phyloP scores from a whole-genome alignment of 1,284 basidiomycete genomes.

The Melampsora occidentalis region DNA sequence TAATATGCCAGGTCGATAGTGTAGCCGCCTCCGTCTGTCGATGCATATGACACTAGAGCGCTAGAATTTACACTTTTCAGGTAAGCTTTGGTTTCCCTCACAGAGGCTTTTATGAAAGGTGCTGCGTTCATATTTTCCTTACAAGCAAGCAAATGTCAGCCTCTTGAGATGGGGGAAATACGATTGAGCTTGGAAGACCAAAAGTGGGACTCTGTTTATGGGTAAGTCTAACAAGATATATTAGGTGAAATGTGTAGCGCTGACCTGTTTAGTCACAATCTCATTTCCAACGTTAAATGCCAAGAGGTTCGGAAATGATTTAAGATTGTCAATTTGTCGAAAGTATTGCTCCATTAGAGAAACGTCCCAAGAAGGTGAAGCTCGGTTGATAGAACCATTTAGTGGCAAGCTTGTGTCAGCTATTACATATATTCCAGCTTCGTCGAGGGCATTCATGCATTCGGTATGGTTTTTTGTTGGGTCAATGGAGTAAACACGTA shows the following conservation, averaged over 20 bases:
- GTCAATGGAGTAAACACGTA: conserved; percentile 64
- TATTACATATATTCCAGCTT: conserved; percentile 83
- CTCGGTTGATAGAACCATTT: conserved; percentile 80
- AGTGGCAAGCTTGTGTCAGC: conserved; percentile 80
- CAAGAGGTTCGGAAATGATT: conserved; percentile 50
- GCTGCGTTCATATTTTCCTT: conserved; percentile 57
- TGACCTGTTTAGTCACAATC: conserved; percentile 61
- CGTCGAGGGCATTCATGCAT: conserved; percentile 75
- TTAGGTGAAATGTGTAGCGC: background rate
- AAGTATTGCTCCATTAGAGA: conserved; percentile 77
- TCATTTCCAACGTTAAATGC: conserved; percentile 83
- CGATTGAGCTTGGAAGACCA: background rate
- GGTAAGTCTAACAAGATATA: background rate
- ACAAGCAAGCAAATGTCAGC: background rate
- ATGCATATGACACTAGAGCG: conserved; percentile 76
- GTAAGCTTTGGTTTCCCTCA: conserved; percentile 69
- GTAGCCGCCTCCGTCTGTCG: conserved; percentile 69
- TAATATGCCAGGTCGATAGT: conserved; percentile 25
- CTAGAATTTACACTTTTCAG: conserved; percentile 64
- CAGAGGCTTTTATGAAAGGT: conserved; percentile 84
- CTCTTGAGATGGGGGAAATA: background rate
- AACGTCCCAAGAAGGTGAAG: conserved; percentile 73
- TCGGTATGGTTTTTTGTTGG: conserved; percentile 74
- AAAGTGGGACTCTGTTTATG: background rate
- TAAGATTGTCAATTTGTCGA: conserved; percentile 70